A percentile compares a stretch with the other conserved stretches of the same genome.
Conservation (phyloP, 2,329 filamentous ascomycete species). For the Magnaporthiopsis poae region DNA sequence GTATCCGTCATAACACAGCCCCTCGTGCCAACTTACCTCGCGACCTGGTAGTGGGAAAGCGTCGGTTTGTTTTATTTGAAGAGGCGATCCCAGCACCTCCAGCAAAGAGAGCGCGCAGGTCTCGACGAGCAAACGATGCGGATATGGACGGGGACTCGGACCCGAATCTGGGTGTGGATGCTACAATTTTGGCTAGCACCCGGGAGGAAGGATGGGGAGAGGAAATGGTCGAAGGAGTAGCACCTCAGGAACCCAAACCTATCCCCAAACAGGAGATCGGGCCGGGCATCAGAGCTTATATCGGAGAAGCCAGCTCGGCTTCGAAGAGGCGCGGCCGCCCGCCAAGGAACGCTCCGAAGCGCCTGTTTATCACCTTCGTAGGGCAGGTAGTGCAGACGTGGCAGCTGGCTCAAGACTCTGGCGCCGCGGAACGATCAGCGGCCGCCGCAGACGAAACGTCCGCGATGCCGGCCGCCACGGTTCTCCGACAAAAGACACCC, state of each 20-base stretch:
- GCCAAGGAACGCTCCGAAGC: constrained; percentile 1
- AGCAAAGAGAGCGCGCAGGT: constrained; percentile 2
- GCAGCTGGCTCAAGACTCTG: background rate
- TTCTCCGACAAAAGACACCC: background rate
- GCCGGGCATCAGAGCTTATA: constrained; percentile 1
- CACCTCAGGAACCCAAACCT: background rate
- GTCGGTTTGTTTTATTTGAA: background rate
- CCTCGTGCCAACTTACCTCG: background rate
- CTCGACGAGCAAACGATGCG: background rate
- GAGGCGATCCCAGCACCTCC: background rate
- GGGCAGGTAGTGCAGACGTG: constrained; percentile 1
- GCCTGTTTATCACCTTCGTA: background rate
- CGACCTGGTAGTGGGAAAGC: background rate
- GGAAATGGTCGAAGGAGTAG: background rate
- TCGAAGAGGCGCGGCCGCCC: constrained; percentile 3
- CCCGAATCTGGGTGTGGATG: background rate
- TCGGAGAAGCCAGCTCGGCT: background rate
- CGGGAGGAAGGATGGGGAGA: background rate
- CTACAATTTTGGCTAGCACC: background rate
- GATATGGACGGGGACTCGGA: background rate
- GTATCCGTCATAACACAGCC: background rate
- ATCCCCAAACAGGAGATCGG: constrained; percentile 1
- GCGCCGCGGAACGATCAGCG: background rate
- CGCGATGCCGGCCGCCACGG: background rate
- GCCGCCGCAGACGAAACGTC: background rate